Evolutionary conservation across 2,329 filamentous ascomycete species (phyloP).

Genomic region (Aspergillus ochraceus): DNA sequence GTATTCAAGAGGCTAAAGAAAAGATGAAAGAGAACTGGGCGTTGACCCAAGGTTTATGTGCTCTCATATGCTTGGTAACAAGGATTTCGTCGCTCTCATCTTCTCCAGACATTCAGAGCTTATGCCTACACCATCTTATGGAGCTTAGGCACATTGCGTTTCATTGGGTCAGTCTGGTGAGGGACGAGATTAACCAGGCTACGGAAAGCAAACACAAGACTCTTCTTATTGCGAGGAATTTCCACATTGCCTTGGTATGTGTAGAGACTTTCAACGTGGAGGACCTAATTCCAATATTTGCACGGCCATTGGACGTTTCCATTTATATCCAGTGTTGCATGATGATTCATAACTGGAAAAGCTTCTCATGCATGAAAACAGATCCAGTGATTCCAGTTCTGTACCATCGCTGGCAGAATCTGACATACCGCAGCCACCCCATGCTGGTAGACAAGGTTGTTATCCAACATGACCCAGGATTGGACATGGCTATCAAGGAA

Average conservation of each 20-base stretch:
- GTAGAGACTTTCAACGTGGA: slow-evolving; percentile 49
- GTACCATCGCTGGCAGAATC: slow-evolving; percentile 26
- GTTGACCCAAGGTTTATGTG: slow-evolving; percentile 42
- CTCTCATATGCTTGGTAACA: slow-evolving; percentile 43
- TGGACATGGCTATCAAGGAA: slow-evolving; percentile 17
- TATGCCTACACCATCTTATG: slow-evolving; percentile 32
- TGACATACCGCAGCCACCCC: slow-evolving; percentile 12
- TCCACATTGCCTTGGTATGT: slow-evolving; percentile 47
- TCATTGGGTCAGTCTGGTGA: slow-evolving; percentile 43
- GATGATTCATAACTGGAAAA: slow-evolving; percentile 35
- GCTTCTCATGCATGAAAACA: slow-evolving; percentile 2
- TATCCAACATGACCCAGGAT: slow-evolving; percentile 1
- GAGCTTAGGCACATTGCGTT: slow-evolving; percentile 35
- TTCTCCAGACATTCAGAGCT: slow-evolving; percentile 15
- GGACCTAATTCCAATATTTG: slow-evolving; percentile 30
- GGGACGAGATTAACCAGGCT: slow-evolving; percentile 21
- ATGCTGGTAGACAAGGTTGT: slow-evolving; percentile 12
- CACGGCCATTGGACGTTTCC: slow-evolving; percentile 24
- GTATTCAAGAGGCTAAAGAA: slow-evolving; percentile 30
- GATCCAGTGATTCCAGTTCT: slow-evolving; percentile 18
- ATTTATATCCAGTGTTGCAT: slow-evolving; percentile 41
- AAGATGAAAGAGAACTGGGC: slow-evolving; percentile 55
- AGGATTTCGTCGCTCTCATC: slow-evolving; percentile 45
- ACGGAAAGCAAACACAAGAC: slow-evolving; percentile 27
- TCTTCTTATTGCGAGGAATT: slow-evolving; percentile 32